Conservation (phyloP, 306 rosid species). For the Cucurbita pepo region DNA sequence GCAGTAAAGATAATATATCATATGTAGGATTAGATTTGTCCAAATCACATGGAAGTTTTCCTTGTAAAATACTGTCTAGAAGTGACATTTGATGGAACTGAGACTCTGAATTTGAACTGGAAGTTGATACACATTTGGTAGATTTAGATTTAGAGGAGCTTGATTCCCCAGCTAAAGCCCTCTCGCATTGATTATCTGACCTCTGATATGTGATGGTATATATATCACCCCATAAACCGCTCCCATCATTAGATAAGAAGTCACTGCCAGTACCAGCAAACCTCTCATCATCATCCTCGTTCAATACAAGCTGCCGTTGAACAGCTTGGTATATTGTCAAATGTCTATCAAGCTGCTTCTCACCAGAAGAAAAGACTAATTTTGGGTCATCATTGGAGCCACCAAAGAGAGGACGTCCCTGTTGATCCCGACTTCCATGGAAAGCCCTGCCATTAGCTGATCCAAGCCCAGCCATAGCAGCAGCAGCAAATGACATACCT, state of each 20-base stretch:
- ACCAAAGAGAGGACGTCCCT: slow-evolving; percentile 63
- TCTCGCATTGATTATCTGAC: slow-evolving; percentile 62
- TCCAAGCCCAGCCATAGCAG: slow-evolving; percentile 98
- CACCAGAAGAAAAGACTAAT: slow-evolving; percentile 74
- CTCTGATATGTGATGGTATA: slow-evolving; percentile 82
- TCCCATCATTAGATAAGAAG: slow-evolving; percentile 66
- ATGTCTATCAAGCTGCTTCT: slow-evolving; percentile 83
- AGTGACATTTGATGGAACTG: slow-evolving; percentile 55
- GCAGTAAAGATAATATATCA: slow-evolving; percentile 67
- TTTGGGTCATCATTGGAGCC: slow-evolving; percentile 58
- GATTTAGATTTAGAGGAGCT: slow-evolving; percentile 44
- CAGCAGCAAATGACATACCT: slow-evolving; percentile 98
- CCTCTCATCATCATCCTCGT: slow-evolving; percentile 97
- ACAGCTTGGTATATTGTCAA: slow-evolving; percentile 94
- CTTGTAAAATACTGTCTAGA: slow-evolving; percentile 85
- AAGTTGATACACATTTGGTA: slow-evolving; percentile 41
- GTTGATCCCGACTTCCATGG: slow-evolving; percentile 81
- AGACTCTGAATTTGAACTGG: slow-evolving; percentile 40
- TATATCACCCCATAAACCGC: slow-evolving; percentile 93
- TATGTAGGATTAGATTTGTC: slow-evolving; percentile 83
- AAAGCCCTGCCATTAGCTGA: slow-evolving; percentile 68
- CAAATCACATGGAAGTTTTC: slow-evolving; percentile 89
- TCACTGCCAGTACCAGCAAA: slow-evolving; percentile 47
- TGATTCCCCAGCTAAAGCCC: slow-evolving; percentile 50
- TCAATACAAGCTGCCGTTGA: slow-evolving; percentile 78